phyloP scores from a whole-genome alignment of 345 rosid species.

The Corchorus capsularis region DNA sequence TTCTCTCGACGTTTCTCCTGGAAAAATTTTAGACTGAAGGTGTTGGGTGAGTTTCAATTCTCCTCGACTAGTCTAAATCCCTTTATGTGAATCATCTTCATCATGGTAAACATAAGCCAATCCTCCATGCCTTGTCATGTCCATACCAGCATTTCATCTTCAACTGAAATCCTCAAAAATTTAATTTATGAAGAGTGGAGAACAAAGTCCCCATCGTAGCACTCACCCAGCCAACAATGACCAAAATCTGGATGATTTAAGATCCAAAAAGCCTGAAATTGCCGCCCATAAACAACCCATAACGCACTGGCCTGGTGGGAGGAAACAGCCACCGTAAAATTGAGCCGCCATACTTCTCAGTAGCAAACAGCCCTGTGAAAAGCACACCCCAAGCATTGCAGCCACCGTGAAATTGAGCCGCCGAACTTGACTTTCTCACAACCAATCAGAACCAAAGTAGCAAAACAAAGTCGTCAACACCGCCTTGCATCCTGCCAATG shows the following conservation, averaged over 20 bases:
- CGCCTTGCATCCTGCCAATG: slow-evolving; percentile 82
- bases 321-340: too few relatives aligned
- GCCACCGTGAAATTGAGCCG: slow-evolving; percentile 91
- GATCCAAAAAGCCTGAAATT: slow-evolving; percentile 80
- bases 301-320: slow-evolving; percentile 33
- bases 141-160: slow-evolving; percentile 90
- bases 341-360: slow-evolving; percentile 47
- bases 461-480: slow-evolving; percentile 85
- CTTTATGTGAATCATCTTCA: slow-evolving; percentile 46
- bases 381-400: slow-evolving; percentile 89
- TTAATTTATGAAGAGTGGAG: slow-evolving; percentile 49
- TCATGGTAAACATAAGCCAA: slow-evolving; percentile 82
- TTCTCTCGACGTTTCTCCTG: too few relatives aligned
- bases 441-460: slow-evolving; percentile 69
- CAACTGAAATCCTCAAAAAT: slow-evolving; percentile 64
- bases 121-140: slow-evolving; percentile 84
- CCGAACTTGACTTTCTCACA: slow-evolving; percentile 57
- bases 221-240: slow-evolving; percentile 77
- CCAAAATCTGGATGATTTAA: slow-evolving; percentile 66
- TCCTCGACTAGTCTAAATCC: slow-evolving; percentile 40
- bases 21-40: slow-evolving; percentile 15
- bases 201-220: slow-evolving; percentile 86
- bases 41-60: slow-evolving; percentile 40
- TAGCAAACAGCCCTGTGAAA: slow-evolving; percentile 84
- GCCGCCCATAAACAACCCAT: slow-evolving; percentile 89